Percentiles rank a stretch among this genome's conserved stretches.
Evolutionary conservation across 768 basidiomycete species (phyloP).

Genomic region (Suillus paluster): DNA sequence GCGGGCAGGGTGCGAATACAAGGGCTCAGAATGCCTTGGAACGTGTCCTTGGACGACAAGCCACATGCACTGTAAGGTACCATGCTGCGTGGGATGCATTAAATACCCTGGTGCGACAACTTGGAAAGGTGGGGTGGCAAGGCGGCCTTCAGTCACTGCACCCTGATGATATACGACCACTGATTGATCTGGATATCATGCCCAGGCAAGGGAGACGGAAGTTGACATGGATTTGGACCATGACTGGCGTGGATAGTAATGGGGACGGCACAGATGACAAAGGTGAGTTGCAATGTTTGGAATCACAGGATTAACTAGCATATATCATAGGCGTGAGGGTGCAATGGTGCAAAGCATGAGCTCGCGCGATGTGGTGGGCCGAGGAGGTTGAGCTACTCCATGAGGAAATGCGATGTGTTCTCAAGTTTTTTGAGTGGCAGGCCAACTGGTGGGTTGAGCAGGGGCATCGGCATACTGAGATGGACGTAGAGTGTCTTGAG

Average conservation of each 20-base stretch:
- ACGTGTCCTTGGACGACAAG: not conserved
- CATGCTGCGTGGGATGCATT: not conserved
- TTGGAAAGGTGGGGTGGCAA: not conserved
- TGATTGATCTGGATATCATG: not conserved
- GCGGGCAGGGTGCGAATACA: not conserved
- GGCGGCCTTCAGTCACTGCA: not conserved
- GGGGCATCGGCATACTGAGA: not conserved
- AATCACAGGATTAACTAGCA: not conserved
- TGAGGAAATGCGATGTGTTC: conserved; percentile 23
- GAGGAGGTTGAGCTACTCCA: conserved; percentile 19
- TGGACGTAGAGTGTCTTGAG: not conserved
- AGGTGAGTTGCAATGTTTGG: not conserved
- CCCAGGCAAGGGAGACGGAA: not conserved
- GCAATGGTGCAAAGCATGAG: conserved; percentile 1
- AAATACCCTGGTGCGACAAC: not conserved
- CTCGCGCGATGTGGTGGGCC: conserved; percentile 15
- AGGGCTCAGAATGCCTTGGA: too few species aligned
- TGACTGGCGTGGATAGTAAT: not conserved
- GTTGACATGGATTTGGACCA: not conserved
- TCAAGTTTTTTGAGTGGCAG: conserved; percentile 12
- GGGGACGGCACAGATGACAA: not conserved
- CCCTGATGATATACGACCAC: not conserved
- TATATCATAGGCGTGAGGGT: not conserved
- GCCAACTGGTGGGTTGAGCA: conserved; percentile 14
- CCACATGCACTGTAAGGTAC: not conserved